phyloP scores from a whole-genome alignment of 331 rosid genomes.

The Malus hybrid region DNA sequence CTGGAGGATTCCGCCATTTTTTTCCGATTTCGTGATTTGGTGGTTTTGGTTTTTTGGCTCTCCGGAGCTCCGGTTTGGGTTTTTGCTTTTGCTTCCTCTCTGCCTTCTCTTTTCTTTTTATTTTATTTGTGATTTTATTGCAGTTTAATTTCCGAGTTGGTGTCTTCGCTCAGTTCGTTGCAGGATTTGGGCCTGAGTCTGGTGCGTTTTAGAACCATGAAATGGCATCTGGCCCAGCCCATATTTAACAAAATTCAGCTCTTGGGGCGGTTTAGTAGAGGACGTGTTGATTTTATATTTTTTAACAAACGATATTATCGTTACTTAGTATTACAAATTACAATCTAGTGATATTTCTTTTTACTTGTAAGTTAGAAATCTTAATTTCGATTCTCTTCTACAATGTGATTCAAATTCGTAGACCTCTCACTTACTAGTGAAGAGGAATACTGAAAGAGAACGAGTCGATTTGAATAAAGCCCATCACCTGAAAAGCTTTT shows the following conservation, averaged over 20 bases:
- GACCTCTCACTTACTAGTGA: no score
- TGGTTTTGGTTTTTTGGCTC: background rate
- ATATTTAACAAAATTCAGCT: background rate
- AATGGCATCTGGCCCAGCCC: background rate
- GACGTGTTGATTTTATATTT: no score
- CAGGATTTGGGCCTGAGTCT: background rate
- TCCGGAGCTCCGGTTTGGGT: background rate
- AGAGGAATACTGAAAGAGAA: no score
- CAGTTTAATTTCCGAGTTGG: background rate
- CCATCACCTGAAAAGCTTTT: no score
- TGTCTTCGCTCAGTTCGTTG: background rate
- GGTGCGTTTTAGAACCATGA: background rate
- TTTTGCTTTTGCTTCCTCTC: background rate
- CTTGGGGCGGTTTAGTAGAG: no score
- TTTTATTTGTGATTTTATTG: background rate
- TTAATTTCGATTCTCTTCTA: rapidly evolving
- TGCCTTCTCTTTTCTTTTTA: background rate
- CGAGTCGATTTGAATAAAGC: no score
- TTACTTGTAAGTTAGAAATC: rapidly evolving
- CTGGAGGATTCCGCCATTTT: constrained; percentile 80
- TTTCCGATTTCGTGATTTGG: background rate
- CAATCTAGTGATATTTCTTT: rapidly evolving
- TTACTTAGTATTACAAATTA: no score
- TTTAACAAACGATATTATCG: no score
- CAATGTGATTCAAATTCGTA: no score